These are phyloP conservation scores for Sporothrix schenckii DNA, from an alignment of 2,329 filamentous ascomycete genomes.

Conservation along the genomic window DNA sequence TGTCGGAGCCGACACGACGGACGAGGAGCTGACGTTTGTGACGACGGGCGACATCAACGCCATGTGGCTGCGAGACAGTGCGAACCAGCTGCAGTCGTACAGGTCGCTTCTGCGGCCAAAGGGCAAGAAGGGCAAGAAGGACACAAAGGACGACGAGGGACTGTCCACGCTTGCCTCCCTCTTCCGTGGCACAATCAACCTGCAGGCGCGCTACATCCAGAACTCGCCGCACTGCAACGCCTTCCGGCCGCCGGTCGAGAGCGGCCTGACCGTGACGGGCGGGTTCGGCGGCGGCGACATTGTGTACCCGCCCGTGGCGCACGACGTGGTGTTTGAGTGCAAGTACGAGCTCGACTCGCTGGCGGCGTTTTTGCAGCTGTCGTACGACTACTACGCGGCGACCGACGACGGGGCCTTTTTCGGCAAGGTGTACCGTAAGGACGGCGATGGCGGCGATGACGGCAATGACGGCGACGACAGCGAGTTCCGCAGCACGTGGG, in stretches of 20 bases:
- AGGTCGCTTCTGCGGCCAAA: slow-evolving; percentile 53
- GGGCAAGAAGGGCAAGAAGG: slow-evolving; percentile 43
- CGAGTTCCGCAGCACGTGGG: slow-evolving; percentile 66
- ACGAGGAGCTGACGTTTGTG: slow-evolving; percentile 69
- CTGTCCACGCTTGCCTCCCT: slow-evolving; percentile 55
- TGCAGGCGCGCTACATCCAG: slow-evolving; percentile 64
- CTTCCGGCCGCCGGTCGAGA: slow-evolving; percentile 75
- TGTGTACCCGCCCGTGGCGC: slow-evolving; percentile 53
- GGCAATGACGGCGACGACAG: slow-evolving; percentile 55
- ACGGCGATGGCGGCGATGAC: slow-evolving; percentile 48
- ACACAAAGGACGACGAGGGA: slow-evolving; percentile 48
- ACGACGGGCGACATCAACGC: slow-evolving; percentile 51
- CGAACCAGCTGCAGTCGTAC: slow-evolving; percentile 68
- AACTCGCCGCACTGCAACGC: slow-evolving; percentile 78
- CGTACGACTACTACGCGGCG: slow-evolving; percentile 70
- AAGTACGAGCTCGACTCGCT: slow-evolving; percentile 84
- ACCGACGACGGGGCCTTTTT: slow-evolving; percentile 70
- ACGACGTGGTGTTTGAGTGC: slow-evolving; percentile 74
- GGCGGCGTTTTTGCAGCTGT: slow-evolving; percentile 72
- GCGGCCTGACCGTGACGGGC: slow-evolving; percentile 44
- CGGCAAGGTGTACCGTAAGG: slow-evolving; percentile 46
- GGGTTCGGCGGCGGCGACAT: slow-evolving; percentile 34
- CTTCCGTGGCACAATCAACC: slow-evolving; percentile 66
- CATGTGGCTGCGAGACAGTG: slow-evolving; percentile 79
- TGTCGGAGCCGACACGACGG: slow-evolving; percentile 59